These are phyloP conservation scores for Pichia manshurica DNA, from an alignment of 805 yeast genomes.

Conservation along the genomic window DNA sequence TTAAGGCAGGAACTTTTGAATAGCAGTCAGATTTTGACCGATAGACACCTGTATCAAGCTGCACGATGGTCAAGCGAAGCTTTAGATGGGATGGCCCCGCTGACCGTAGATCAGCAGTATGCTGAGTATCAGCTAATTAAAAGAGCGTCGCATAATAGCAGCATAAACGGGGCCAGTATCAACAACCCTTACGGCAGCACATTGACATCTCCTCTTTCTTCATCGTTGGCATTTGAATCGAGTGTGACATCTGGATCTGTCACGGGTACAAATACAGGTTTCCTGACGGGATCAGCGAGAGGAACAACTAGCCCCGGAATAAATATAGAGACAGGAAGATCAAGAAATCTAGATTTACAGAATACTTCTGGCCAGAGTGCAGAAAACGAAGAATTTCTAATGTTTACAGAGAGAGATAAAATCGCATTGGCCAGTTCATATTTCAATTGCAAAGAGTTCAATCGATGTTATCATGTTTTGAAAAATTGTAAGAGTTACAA, in stretches of 20 bases:
- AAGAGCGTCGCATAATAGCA: background rate
- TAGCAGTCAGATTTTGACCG: slow-evolving; percentile 2
- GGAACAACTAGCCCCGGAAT: background rate
- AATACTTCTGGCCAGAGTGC: background rate
- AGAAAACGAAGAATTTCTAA: slow-evolving; percentile 21
- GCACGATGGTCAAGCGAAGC: slow-evolving; percentile 14
- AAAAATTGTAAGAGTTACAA: slow-evolving; percentile 45
- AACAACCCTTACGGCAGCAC: background rate
- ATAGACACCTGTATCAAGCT: slow-evolving; percentile 17
- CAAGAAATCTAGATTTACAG: background rate
- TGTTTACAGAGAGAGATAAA: slow-evolving; percentile 36
- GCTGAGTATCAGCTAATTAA: slow-evolving; percentile 11
- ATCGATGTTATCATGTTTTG: slow-evolving; percentile 61
- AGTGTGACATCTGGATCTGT: background rate
- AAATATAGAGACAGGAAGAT: background rate
- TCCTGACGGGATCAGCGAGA: background rate
- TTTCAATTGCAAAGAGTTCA: slow-evolving; percentile 81
- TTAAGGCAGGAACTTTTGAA: slow-evolving; percentile 6
- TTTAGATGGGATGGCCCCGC: slow-evolving; percentile 11
- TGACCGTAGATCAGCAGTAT: slow-evolving; percentile 11
- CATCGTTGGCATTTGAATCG: slow-evolving; percentile 7
- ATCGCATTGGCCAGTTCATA: slow-evolving; percentile 62
- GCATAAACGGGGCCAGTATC: too few relatives aligned
- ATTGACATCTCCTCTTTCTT: slow-evolving; percentile 8
- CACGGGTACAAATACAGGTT: background rate